Evolutionary conservation across 176 grass and related monocot genomes (phyloP).

Genomic region (Otatea glauca): DNA sequence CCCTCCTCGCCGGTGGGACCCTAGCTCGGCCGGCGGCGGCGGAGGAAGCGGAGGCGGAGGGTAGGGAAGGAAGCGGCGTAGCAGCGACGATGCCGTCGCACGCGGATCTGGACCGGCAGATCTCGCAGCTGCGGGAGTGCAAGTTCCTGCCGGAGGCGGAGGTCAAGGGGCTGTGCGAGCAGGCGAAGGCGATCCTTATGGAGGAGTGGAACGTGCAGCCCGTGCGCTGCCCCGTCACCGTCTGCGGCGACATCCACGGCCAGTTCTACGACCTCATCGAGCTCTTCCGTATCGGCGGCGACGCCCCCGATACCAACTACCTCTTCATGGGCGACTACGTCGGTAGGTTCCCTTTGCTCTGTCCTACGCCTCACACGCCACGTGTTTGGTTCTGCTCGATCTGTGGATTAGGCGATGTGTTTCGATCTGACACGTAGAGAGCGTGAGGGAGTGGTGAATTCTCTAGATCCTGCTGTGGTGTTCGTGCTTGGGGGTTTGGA

Average conservation of each 20-base stretch:
- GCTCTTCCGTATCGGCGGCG: constrained; percentile 64
- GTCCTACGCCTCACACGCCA: background rate
- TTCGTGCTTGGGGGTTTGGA: background rate
- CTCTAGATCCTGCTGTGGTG: background rate
- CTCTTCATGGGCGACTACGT: constrained; percentile 74
- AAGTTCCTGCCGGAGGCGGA: constrained; percentile 62
- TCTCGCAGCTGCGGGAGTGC: constrained; percentile 76
- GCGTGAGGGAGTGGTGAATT: background rate
- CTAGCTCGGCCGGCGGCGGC: background rate
- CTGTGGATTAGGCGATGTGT: background rate
- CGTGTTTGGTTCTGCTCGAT: constrained; percentile 10
- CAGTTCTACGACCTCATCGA: constrained; percentile 86
- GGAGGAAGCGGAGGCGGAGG: background rate
- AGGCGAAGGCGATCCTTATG: constrained; percentile 79
- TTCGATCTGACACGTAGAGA: constrained; percentile 37
- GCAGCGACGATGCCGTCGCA: constrained; percentile 72
- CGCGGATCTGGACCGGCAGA: constrained; percentile 75
- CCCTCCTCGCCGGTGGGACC: background rate
- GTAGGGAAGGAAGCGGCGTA: background rate
- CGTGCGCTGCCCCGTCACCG: constrained; percentile 68
- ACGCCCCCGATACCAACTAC: constrained; percentile 64
- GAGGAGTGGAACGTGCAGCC: constrained; percentile 87
- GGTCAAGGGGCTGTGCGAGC: constrained; percentile 66
- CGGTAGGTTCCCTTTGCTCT: constrained; percentile 32
- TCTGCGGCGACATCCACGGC: constrained; percentile 82